phyloP scores from a whole-genome alignment of 129 eudicot genomes.

The Pseudognaphalium luteoalbum region DNA sequence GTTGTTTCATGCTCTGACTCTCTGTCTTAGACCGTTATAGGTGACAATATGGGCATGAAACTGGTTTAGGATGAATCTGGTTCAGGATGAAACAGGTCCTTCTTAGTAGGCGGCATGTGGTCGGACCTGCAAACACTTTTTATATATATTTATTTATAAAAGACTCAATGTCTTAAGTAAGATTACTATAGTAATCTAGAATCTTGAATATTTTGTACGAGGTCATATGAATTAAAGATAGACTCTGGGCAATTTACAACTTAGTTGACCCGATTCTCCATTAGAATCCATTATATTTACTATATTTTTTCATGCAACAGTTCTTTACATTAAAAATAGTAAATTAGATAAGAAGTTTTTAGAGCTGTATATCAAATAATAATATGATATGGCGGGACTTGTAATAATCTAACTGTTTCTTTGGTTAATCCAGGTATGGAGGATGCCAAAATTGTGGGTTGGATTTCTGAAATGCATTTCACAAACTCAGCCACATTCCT shows the following conservation, averaged over 20 bases:
- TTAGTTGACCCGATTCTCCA: background rate
- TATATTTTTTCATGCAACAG: background rate
- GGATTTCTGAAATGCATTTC: conserved; percentile 93
- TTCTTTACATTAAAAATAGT: background rate
- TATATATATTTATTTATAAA: no score
- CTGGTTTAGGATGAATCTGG: background rate
- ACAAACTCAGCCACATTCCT: conserved; percentile 96
- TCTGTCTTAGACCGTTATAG: background rate
- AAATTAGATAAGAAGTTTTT: background rate
- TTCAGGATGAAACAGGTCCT: background rate
- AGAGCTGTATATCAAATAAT: background rate
- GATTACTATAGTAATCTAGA: background rate
- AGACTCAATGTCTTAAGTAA: background rate
- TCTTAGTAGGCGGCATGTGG: background rate
- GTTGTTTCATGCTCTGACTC: conserved; percentile 17
- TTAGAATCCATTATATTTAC: background rate
- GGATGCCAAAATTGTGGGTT: conserved; percentile 89
- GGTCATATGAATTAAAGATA: background rate
- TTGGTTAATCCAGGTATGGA: conserved; percentile 65
- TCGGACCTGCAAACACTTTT: background rate
- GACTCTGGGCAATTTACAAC: background rate
- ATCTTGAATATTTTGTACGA: background rate
- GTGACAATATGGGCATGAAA: background rate
- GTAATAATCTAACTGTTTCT: conserved; percentile 19
- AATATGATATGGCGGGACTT: background rate